Conservation (phyloP, 2,329 filamentous ascomycete genomes). For the Orbilia javanica region DNA sequence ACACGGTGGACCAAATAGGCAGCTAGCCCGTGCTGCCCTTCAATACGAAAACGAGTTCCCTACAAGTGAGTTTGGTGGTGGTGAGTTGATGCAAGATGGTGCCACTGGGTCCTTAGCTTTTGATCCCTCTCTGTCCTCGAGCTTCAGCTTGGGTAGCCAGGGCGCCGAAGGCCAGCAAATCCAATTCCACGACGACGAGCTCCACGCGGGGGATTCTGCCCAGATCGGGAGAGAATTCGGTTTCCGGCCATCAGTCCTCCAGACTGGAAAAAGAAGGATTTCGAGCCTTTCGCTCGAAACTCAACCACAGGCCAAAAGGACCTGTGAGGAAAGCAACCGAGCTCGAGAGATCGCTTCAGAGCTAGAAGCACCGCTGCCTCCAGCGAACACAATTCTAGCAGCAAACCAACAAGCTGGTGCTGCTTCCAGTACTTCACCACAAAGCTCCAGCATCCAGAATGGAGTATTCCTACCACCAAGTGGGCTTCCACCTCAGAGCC, state of each 20-base stretch:
- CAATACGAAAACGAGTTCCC: not conserved
- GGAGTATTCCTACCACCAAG: not conserved
- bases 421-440: not conserved
- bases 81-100: not conserved
- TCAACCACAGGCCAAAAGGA: not conserved
- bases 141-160: not conserved
- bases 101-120: not conserved
- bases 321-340: not conserved
- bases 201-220: not conserved
- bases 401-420: not conserved
- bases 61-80: not conserved
- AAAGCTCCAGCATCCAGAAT: not conserved
- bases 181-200: not conserved
- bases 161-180: not conserved
- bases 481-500: not conserved
- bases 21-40: conserved; percentile 2
- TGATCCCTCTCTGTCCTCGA: not conserved
- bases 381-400: not conserved
- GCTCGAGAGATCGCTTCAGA: not conserved
- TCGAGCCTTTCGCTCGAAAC: not conserved
- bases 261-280: not conserved
- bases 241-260: not conserved
- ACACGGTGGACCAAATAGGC: not conserved
- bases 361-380: not conserved
- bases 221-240: not conserved